Conservation (phyloP, 2,329 filamentous ascomycete species). For the Drechslerella stenobrocha region DNA sequence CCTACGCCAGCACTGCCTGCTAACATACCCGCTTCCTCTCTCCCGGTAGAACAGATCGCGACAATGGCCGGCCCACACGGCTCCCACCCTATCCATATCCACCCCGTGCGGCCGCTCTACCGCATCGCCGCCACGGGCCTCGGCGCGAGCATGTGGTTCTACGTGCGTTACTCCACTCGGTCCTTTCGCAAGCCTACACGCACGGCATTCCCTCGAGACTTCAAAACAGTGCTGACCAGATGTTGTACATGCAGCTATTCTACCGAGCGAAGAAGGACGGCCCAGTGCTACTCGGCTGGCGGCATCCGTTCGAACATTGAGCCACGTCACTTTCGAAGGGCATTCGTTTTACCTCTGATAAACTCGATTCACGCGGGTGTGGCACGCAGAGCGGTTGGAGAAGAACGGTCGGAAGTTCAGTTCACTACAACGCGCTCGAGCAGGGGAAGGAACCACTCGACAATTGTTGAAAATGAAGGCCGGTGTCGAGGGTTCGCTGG, state of each 20-base stretch:
- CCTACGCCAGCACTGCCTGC: too few relatives aligned
- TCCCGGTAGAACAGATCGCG: too few relatives aligned
- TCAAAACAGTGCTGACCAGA: slow-evolving; percentile 3
- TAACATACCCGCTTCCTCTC: too few relatives aligned
- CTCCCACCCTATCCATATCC: slow-evolving; percentile 63
- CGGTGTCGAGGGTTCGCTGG: too few relatives aligned
- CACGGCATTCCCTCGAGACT: background rate
- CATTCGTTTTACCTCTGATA: too few relatives aligned
- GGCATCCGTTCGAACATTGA: slow-evolving; percentile 93
- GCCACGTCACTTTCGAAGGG: too few relatives aligned
- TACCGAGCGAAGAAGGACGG: slow-evolving; percentile 97
- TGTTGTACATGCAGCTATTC: slow-evolving; percentile 69
- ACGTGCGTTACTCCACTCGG: slow-evolving; percentile 64
- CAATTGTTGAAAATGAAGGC: too few relatives aligned
- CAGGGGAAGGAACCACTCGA: too few relatives aligned
- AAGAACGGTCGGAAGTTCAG: too few relatives aligned
- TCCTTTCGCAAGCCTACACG: background rate
- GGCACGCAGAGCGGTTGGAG: too few relatives aligned
- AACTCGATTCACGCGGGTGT: too few relatives aligned
- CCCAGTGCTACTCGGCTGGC: slow-evolving; percentile 85
- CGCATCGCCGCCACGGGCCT: slow-evolving; percentile 82
- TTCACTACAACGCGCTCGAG: too few relatives aligned
- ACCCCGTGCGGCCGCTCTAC: slow-evolving; percentile 71
- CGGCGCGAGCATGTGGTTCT: slow-evolving; percentile 99
- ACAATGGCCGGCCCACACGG: slow-evolving; percentile 42